Evolutionary conservation across 164 flowering plant genomes (phyloP).

Genomic region (Amborella trichopoda): DNA sequence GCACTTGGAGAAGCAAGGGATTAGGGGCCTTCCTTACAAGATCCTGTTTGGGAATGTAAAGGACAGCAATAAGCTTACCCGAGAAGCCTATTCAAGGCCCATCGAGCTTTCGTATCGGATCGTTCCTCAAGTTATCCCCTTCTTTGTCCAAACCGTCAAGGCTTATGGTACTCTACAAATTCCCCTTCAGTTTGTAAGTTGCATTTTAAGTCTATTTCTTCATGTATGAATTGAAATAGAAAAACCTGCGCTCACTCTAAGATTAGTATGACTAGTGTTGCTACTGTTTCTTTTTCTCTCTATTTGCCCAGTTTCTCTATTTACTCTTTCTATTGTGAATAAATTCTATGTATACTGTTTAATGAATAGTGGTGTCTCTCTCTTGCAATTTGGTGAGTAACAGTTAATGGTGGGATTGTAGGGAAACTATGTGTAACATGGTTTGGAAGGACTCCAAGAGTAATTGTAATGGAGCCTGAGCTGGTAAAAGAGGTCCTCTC

Average conservation of each 20-base stretch:
- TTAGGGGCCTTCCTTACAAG: conserved; percentile 6
- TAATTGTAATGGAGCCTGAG: conserved; percentile 4
- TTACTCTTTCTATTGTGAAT: no score
- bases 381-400: no score
- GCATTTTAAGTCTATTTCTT: no score
- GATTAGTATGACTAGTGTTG: no score
- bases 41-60: conserved; percentile 6
- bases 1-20: conserved; percentile 8
- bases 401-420: no score
- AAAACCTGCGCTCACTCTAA: no score
- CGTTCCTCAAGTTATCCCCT: conserved; percentile 10
- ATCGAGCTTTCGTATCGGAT: conserved; percentile 11
- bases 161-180: conserved; percentile 16
- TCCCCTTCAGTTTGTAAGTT: no score
- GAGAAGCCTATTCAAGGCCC: conserved; percentile 12
- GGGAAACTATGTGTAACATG: conserved; percentile 4
- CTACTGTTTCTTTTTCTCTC: no score
- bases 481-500: conserved; percentile 4
- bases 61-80: not conserved
- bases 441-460: conserved; percentile 1
- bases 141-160: conserved; percentile 1
- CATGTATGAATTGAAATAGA: no score
- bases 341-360: no score
- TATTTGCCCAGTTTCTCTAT: no score
- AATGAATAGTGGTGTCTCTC: no score